Conservation (phyloP, 345 rosid species). For the Dovyalis caffra region DNA sequence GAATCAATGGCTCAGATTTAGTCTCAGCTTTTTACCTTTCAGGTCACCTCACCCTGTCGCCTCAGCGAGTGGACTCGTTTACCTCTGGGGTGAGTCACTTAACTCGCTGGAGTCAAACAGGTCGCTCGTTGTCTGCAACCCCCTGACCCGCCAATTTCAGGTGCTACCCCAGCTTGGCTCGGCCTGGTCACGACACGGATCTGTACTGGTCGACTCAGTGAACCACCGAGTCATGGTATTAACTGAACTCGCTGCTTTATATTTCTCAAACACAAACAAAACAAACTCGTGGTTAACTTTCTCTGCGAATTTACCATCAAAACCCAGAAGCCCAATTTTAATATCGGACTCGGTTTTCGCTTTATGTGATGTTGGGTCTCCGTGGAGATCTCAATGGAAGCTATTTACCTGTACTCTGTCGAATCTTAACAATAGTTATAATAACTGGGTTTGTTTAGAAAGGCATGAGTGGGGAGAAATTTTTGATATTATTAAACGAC, state of each 20-base stretch:
- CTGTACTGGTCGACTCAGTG: slow-evolving; percentile 65
- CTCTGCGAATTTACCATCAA: slow-evolving; percentile 78
- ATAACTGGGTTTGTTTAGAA: slow-evolving; percentile 71
- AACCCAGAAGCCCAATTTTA: slow-evolving; percentile 78
- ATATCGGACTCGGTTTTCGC: slow-evolving; percentile 61
- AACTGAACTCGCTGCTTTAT: slow-evolving; percentile 71
- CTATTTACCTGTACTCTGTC: slow-evolving; percentile 49
- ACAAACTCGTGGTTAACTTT: slow-evolving; percentile 60
- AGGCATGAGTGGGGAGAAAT: slow-evolving; percentile 84
- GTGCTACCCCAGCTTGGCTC: slow-evolving; percentile 84
- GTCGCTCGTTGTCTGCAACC: slow-evolving; percentile 74
- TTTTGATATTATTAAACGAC: slow-evolving; percentile 76
- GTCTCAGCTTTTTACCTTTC: slow-evolving; percentile 72
- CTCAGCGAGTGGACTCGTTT: slow-evolving; percentile 63
- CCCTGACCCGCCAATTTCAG: slow-evolving; percentile 62
- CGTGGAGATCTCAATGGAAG: slow-evolving; percentile 90
- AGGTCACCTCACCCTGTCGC: slow-evolving; percentile 70
- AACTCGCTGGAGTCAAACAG: slow-evolving; percentile 48
- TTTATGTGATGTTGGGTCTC: slow-evolving; percentile 83
- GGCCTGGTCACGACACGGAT: slow-evolving; percentile 89
- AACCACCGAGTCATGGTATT: slow-evolving; percentile 76
- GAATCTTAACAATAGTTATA: slow-evolving; percentile 22
- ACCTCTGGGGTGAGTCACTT: slow-evolving; percentile 64
- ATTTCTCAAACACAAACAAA: slow-evolving; percentile 39
- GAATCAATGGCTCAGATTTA: slow-evolving; percentile 60